These are phyloP conservation scores for Bjerkandera adusta DNA, from an alignment of 1,284 basidiomycete genomes.

Conservation along the genomic window DNA sequence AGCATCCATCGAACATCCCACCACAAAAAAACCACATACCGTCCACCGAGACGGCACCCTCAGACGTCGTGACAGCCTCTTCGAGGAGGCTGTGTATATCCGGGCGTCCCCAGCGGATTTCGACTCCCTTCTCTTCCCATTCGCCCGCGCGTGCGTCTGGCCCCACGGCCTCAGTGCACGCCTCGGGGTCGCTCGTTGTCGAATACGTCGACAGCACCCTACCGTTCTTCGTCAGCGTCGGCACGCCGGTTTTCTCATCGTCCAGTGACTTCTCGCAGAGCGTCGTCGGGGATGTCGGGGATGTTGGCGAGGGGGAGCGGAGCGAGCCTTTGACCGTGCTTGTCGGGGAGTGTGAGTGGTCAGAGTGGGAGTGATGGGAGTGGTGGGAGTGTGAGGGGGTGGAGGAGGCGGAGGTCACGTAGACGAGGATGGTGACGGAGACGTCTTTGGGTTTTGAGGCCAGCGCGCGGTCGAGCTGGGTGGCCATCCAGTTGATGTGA, in stretches of 20 bases:
- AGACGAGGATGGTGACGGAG: constrained; percentile 18
- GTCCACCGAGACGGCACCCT: constrained; percentile 22
- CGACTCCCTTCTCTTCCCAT: not conserved
- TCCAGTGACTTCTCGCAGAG: not conserved
- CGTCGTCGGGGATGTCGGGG: not conserved
- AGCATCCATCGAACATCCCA: not conserved
- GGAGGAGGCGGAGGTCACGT: constrained; percentile 16
- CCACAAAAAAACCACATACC: constrained; percentile 13
- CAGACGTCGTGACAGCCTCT: constrained; percentile 17
- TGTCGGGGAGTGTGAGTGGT: not conserved
- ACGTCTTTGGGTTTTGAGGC: constrained; percentile 14
- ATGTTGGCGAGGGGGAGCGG: no score
- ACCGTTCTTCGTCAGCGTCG: not conserved
- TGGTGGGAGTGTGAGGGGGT: not conserved
- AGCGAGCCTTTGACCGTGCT: not conserved
- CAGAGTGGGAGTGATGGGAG: not conserved
- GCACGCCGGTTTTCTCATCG: not conserved
- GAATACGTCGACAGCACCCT: not conserved
- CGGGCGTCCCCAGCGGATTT: constrained; percentile 15
- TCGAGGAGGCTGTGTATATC: constrained; percentile 18
- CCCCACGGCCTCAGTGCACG: not conserved
- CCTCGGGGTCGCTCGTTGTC: not conserved
- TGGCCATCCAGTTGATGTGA: constrained; percentile 21
- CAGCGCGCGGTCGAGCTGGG: constrained; percentile 15
- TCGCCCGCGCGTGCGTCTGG: not conserved